phyloP scores from a whole-genome alignment of 2,329 filamentous ascomycete genomes.

The Epichloe bromicola region DNA sequence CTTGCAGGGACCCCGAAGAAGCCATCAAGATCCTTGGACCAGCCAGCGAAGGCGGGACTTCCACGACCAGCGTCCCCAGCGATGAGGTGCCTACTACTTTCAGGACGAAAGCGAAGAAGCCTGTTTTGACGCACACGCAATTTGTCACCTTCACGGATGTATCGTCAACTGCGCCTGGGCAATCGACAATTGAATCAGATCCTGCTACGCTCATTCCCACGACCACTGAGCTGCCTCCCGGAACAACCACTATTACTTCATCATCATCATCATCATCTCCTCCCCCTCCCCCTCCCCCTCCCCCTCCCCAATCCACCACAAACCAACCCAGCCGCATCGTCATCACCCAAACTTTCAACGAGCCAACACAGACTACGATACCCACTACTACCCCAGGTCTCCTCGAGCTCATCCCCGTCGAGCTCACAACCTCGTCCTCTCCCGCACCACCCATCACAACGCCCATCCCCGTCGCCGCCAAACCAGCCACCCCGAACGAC shows the following conservation, averaged over 20 bases:
- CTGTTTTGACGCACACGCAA: not conserved
- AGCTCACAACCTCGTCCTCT: slow-evolving; percentile 1
- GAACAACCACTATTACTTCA: not conserved
- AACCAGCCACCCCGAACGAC: slow-evolving; percentile 4
- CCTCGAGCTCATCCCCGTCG: slow-evolving; percentile 17
- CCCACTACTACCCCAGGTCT: slow-evolving; percentile 9
- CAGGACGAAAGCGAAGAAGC: not conserved
- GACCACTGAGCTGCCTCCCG: not conserved
- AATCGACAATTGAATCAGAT: not conserved
- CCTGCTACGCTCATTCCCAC: not conserved
- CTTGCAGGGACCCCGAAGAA: slow-evolving; percentile 28
- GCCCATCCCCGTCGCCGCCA: not conserved
- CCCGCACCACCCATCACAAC: slow-evolving; percentile 1
- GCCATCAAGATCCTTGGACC: slow-evolving; percentile 31
- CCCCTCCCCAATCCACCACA: not conserved
- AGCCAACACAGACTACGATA: slow-evolving; percentile 8
- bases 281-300: not conserved
- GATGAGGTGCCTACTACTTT: slow-evolving; percentile 1
- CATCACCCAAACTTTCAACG: slow-evolving; percentile 16
- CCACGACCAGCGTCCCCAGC: not conserved
- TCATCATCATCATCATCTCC: not conserved
- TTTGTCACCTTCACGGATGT: not conserved
- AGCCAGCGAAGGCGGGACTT: slow-evolving; percentile 5
- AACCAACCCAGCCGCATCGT: slow-evolving; percentile 8
- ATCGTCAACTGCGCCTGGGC: not conserved